These are phyloP conservation scores for Cryptococcus deneoformans DNA, from an alignment of 1,284 basidiomycete species.

Conservation along the genomic window DNA sequence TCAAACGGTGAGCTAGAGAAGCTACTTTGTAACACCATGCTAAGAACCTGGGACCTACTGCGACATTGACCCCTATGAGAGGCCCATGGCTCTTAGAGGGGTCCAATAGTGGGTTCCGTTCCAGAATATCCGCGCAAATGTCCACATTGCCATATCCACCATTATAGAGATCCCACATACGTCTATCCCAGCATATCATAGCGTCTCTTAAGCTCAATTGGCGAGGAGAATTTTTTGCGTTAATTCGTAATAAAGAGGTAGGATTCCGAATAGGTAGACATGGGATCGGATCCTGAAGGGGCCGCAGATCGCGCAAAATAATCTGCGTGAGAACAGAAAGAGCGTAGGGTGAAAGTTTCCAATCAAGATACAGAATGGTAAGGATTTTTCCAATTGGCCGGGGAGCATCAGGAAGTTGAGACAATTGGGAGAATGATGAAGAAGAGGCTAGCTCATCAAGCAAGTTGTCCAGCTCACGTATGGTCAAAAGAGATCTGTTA, in stretches of 20 bases:
- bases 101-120: slow-evolving; percentile 28
- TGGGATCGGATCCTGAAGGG: slow-evolving; percentile 66
- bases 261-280: slow-evolving; percentile 29
- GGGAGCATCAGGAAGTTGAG: slow-evolving; percentile 15
- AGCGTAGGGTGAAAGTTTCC: slow-evolving; percentile 57
- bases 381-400: slow-evolving; percentile 18
- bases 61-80: slow-evolving; percentile 55
- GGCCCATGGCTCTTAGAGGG: slow-evolving; percentile 33
- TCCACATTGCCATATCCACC: slow-evolving; percentile 58
- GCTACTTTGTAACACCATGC: background rate
- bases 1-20: background rate
- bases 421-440: slow-evolving; percentile 60
- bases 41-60: slow-evolving; percentile 49
- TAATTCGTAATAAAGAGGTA: slow-evolving; percentile 28
- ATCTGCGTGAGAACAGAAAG: slow-evolving; percentile 71
- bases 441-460: slow-evolving; percentile 69
- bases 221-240: slow-evolving; percentile 45
- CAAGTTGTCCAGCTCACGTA: slow-evolving; percentile 58
- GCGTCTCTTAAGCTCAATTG: slow-evolving; percentile 62
- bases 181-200: slow-evolving; percentile 68
- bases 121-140: slow-evolving; percentile 58
- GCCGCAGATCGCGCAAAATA: slow-evolving; percentile 76
- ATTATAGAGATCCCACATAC: slow-evolving; percentile 59
- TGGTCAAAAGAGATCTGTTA: background rate
- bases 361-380: slow-evolving; percentile 16